These are phyloP conservation scores for Phytophthora boehmeriae DNA, from an alignment of 352 stramenopile genomes.

Conservation along the genomic window DNA sequence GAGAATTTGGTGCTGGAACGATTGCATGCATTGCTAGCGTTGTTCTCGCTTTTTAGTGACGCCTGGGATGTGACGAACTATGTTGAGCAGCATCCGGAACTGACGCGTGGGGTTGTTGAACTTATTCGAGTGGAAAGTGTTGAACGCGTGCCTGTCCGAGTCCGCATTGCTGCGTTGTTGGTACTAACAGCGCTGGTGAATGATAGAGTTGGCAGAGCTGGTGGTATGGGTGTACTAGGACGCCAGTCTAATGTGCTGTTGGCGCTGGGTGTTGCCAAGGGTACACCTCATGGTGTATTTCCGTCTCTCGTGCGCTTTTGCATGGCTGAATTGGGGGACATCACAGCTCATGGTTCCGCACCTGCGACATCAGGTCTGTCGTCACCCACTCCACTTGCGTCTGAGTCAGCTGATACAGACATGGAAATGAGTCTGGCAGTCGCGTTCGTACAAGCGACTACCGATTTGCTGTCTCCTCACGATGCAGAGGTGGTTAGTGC, in stretches of 20 bases:
- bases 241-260: slow-evolving; percentile 84
- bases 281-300: slow-evolving; percentile 79
- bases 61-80: slow-evolving; percentile 79
- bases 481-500: slow-evolving; percentile 67
- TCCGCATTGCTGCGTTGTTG: slow-evolving; percentile 67
- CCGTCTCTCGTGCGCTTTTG: slow-evolving; percentile 83
- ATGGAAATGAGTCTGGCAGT: slow-evolving; percentile 91
- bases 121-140: slow-evolving; percentile 75
- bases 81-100: slow-evolving; percentile 77
- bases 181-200: slow-evolving; percentile 83
- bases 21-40: slow-evolving; percentile 65
- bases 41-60: slow-evolving; percentile 84
- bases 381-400: slow-evolving; percentile 27
- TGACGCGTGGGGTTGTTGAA: slow-evolving; percentile 75
- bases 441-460: slow-evolving; percentile 88
- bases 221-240: slow-evolving; percentile 70
- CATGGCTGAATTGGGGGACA: slow-evolving; percentile 67
- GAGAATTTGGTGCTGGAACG: slow-evolving; percentile 74
- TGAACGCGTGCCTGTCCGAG: slow-evolving; percentile 58
- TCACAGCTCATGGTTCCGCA: slow-evolving; percentile 21
- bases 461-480: slow-evolving; percentile 66
- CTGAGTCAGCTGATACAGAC: slow-evolving; percentile 70
- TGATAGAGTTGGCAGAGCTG: slow-evolving; percentile 67
- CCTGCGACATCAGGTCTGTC: slow-evolving; percentile 9
- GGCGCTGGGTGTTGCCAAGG: slow-evolving; percentile 78